Base-by-base conservation (phyloP, 805 yeast species). In the Candida adriatica region DNA sequence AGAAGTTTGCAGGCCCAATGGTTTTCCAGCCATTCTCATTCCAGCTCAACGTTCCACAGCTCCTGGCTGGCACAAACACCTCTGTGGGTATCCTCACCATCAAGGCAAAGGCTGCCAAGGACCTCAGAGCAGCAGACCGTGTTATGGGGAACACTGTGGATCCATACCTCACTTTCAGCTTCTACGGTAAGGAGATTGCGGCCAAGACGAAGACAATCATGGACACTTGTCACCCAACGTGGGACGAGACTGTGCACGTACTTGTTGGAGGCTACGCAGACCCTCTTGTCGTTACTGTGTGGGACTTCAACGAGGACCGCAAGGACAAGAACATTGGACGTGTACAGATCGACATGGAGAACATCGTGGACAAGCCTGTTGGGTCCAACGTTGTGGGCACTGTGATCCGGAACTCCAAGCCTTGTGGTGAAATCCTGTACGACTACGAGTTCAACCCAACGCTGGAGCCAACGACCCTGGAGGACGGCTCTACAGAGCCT, bases 1-100 rank as follows among this genome's bases (percentile, higher is more conserved):
- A 72, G 49, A 84, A 87, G 53, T 88, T 80, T 59, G 77, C 75
- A 32, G 97, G 97, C 8, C 92, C 96, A 18, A 73, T 92, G 64
- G 52, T 90, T 29, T 81, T 85, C 49, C 68, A 82, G 27, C 99
- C 99, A 10, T 78, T 92, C 42, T 86, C 96, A 4, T 83, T 88
- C 67, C 95, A 92, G 63, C 62, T 92, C 53, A 92, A 94, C 49
- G 71, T 92, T 27, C 95, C 94, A 53, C 96, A 87, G 61, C 63
- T 92, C 53, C 58, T 90, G 46, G 80, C 94, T 14, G 95, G 96
- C 50, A 79, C 90, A 27, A 79, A 79, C 49, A 74, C 90, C 22
- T 80, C 97, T 6, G 68, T 86, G 45, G 99, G 99, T 61, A 83
- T 92, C 19, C 60, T 92, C 41, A 79, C 79, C 26, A 56, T 92